These are phyloP conservation scores for Tetrapisispora phaffii DNA, from an alignment of 805 yeast species.

Conservation along the genomic window DNA sequence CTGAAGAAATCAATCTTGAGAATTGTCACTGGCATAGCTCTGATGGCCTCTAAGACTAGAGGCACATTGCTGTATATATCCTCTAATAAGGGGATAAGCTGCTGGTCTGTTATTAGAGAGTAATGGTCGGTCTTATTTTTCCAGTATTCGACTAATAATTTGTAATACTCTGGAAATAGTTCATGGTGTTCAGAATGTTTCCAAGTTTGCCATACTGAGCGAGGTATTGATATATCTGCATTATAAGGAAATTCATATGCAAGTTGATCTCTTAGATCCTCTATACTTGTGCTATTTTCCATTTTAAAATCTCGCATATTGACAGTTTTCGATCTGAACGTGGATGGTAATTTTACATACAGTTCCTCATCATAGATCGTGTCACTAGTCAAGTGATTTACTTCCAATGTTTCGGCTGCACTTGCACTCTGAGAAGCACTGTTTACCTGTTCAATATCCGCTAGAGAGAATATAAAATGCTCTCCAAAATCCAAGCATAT, in stretches of 20 bases:
- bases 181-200: slow-evolving; percentile 52
- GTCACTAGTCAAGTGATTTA: neutral
- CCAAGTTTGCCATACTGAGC: slow-evolving; percentile 92
- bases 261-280: slow-evolving; percentile 38
- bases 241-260: slow-evolving; percentile 70
- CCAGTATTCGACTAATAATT: slow-evolving; percentile 54
- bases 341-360: neutral
- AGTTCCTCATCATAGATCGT: neutral
- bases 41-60: slow-evolving; percentile 62
- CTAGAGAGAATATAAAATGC: neutral
- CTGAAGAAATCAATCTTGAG: slow-evolving; percentile 88
- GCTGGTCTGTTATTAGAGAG: slow-evolving; percentile 59
- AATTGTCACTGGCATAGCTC: slow-evolving; percentile 64
- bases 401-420: neutral
- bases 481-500: neutral
- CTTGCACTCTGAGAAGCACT: neutral
- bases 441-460: neutral
- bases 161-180: slow-evolving; percentile 45
- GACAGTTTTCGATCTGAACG: neutral
- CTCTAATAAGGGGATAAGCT: slow-evolving; percentile 47
- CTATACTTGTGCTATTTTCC: neutral
- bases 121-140: slow-evolving; percentile 39
- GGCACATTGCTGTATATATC: slow-evolving; percentile 60
- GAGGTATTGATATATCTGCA: slow-evolving; percentile 52
- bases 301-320: slow-evolving; percentile 12